Evolutionary conservation across 192 early-diverging fungal genomes (phyloP).

Genomic region (Podila horticola): DNA sequence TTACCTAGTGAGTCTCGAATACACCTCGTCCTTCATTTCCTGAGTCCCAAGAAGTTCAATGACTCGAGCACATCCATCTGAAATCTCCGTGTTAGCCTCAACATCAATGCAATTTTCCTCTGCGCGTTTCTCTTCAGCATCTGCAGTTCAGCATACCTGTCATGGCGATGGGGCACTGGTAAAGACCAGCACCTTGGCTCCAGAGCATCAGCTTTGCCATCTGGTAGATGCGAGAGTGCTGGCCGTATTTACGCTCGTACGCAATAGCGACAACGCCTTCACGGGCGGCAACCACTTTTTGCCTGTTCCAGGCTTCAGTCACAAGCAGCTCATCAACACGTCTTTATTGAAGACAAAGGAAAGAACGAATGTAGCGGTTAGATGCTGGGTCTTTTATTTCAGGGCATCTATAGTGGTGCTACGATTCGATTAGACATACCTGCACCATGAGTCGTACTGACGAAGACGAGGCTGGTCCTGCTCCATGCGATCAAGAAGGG

Average conservation of each 20-base stretch:
- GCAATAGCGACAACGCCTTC: conserved; percentile 75
- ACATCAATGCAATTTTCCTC: not conserved
- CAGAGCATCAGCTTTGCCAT: conserved; percentile 76
- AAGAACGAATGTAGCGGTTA: not conserved
- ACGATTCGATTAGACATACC: conserved; percentile 12
- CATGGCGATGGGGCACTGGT: conserved; percentile 81
- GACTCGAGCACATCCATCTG: conserved; percentile 74
- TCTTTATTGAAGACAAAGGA: conserved; percentile 12
- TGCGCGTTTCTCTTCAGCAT: not conserved
- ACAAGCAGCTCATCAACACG: conserved; percentile 71
- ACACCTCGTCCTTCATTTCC: conserved; percentile 62
- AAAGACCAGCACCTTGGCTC: conserved; percentile 61
- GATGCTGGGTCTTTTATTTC: not conserved
- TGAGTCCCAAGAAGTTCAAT: conserved; percentile 64
- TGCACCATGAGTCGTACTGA: conserved; percentile 77
- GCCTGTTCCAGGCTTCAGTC: conserved; percentile 66
- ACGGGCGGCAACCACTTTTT: conserved; percentile 69
- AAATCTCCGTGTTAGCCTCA: not conserved
- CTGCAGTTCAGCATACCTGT: conserved; percentile 47
- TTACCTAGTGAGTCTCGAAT: conserved; percentile 57
- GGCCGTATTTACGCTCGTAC: conserved; percentile 64
- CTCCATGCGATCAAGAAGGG: conserved; percentile 63
- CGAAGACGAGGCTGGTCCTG: conserved; percentile 68
- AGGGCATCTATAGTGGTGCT: not conserved
- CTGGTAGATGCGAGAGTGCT: conserved; percentile 67